Evolutionary conservation across 2,329 filamentous ascomycete genomes (phyloP).

Genomic region (Akanthomyces uredinophilus): DNA sequence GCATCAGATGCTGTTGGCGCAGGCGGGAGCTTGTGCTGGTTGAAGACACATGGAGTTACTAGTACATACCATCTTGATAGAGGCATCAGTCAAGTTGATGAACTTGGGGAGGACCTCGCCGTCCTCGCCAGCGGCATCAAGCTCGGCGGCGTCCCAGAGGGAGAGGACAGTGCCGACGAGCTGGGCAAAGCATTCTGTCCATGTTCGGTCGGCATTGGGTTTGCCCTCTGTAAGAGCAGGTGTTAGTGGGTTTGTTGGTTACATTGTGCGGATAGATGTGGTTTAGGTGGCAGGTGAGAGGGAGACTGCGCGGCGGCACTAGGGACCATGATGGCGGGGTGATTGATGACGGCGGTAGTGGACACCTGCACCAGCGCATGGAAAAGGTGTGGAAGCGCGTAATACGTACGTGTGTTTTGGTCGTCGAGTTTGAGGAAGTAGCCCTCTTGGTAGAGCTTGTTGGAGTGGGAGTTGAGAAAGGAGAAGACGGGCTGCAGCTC

Average conservation of each 20-base stretch:
- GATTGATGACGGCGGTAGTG: not conserved
- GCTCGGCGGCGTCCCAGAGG: slow-evolving; percentile 88
- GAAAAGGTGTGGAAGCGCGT: not conserved
- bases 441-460: slow-evolving; percentile 96
- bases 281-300: not conserved
- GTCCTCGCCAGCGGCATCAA: slow-evolving; percentile 81
- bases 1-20: not conserved
- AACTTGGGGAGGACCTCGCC: slow-evolving; percentile 86
- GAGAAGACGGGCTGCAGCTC: slow-evolving; percentile 93
- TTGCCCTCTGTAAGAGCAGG: slow-evolving; percentile 62
- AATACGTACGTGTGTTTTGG: slow-evolving; percentile 74
- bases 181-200: slow-evolving; percentile 96
- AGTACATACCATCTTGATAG: slow-evolving; percentile 83
- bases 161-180: slow-evolving; percentile 92
- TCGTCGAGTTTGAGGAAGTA: slow-evolving; percentile 97
- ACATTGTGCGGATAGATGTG: not conserved
- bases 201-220: slow-evolving; percentile 78
- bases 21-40: not conserved
- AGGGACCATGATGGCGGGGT: not conserved
- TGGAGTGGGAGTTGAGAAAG: slow-evolving; percentile 88
- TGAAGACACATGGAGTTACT: slow-evolving; percentile 6
- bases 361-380: slow-evolving; percentile 11
- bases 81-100: slow-evolving; percentile 94
- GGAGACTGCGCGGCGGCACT: slow-evolving; percentile 2
- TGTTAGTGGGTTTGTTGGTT: slow-evolving; percentile 18